Conservation (phyloP, 345 rosid genomes). For the Laguncularia racemosa region DNA sequence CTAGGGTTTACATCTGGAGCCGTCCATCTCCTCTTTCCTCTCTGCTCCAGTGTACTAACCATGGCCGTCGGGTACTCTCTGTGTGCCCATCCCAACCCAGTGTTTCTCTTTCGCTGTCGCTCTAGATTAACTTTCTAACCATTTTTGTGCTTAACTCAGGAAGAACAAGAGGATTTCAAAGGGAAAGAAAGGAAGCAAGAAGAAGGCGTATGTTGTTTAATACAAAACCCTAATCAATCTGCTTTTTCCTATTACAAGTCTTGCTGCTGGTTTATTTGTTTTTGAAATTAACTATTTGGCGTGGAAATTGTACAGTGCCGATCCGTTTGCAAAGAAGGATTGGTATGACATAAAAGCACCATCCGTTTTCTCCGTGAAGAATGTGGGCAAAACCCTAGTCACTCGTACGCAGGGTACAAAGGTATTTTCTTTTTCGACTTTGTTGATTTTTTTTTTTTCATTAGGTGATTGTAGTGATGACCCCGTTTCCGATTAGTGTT, state of each 20-base stretch:
- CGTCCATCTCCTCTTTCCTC: background rate
- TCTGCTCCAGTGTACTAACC: slow-evolving; percentile 2
- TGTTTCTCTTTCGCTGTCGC: background rate
- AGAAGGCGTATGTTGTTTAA: slow-evolving; percentile 66
- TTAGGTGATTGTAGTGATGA: background rate
- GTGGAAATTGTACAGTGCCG: slow-evolving; percentile 31
- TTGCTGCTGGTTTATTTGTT: background rate
- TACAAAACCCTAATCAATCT: background rate
- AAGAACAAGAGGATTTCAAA: slow-evolving; percentile 97
- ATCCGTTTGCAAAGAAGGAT: slow-evolving; percentile 95
- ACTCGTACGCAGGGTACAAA: slow-evolving; percentile 96
- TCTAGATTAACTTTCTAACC: background rate
- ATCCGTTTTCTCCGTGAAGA: slow-evolving; percentile 45
- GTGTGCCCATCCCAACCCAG: no score
- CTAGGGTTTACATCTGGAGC: slow-evolving; percentile 19
- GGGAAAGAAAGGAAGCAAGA: slow-evolving; percentile 95
- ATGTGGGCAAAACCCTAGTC: slow-evolving; percentile 89
- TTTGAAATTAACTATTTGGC: no score
- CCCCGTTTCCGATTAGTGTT: no score
- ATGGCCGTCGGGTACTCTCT: slow-evolving; percentile 37
- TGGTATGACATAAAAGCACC: slow-evolving; percentile 99
- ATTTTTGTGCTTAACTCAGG: slow-evolving; percentile 19
- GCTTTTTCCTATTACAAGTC: no score
- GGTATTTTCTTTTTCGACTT: slow-evolving; percentile 21
- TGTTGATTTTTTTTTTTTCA: background rate